Evolutionary conservation across 441 rosid species (phyloP).

Genomic region (Pelargonium myrrhifolium): DNA sequence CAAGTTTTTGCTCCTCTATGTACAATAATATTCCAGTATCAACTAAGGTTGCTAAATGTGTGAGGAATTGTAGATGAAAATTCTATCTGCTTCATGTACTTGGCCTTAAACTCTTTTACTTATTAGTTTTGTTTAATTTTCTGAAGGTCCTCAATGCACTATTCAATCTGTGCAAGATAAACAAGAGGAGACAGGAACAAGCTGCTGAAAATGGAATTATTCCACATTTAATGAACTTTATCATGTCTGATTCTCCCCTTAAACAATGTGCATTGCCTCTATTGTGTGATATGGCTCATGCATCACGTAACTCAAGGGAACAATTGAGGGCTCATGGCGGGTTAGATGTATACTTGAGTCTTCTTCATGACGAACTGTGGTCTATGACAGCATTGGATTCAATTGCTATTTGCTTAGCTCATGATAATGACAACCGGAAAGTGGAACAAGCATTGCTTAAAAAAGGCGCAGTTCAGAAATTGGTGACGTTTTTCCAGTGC

Average conservation of each 20-base stretch:
- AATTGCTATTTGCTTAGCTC: constrained; percentile 94
- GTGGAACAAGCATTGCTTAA: constrained; percentile 89
- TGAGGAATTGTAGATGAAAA: too few species aligned
- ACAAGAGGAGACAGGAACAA: constrained; percentile 97
- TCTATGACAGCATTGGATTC: constrained; percentile 92
- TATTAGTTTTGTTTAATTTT: background rate
- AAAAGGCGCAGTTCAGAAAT: constrained; percentile 76
- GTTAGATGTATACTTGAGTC: constrained; percentile 82
- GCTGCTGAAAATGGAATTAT: constrained; percentile 98
- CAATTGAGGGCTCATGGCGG: constrained; percentile 94
- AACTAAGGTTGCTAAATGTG: too few species aligned
- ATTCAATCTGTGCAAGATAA: constrained; percentile 94
- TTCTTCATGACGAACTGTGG: constrained; percentile 84
- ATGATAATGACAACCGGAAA: constrained; percentile 87
- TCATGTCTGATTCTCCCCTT: constrained; percentile 65
- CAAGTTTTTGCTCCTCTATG: too few species aligned
- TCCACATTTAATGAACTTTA: constrained; percentile 84
- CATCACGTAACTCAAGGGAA: constrained; percentile 96
- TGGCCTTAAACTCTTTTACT: background rate
- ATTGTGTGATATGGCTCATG: constrained; percentile 98
- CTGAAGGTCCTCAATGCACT: constrained; percentile 74
- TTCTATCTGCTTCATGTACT: too few species aligned
- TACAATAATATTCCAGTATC: too few species aligned
- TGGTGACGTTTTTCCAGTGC: constrained; percentile 84
- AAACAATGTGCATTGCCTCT: constrained; percentile 81